These are phyloP conservation scores for Hirsutella thompsonii DNA, from an alignment of 2,329 filamentous ascomycete genomes.

Conservation along the genomic window DNA sequence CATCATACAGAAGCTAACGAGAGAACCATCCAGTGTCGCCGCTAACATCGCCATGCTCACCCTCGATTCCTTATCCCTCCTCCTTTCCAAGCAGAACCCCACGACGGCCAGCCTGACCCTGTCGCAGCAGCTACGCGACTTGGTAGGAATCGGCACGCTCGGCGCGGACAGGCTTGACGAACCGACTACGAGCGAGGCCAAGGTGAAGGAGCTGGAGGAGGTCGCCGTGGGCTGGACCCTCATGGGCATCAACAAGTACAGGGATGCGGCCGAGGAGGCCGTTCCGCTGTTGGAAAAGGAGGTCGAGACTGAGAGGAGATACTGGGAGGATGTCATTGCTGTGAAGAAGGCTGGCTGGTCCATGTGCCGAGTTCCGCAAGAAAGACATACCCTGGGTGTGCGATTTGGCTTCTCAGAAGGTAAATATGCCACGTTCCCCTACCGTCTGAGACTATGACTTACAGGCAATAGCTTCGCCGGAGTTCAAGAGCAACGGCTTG, in stretches of 20 bases:
- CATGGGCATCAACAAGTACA: slow-evolving; percentile 61
- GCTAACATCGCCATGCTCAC: slow-evolving; percentile 51
- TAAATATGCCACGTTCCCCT: slow-evolving; percentile 9
- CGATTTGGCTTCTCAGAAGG: slow-evolving; percentile 80
- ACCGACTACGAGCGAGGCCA: slow-evolving; percentile 42
- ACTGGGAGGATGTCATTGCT: slow-evolving; percentile 77
- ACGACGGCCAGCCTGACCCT: slow-evolving; percentile 57
- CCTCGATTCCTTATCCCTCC: slow-evolving; percentile 71
- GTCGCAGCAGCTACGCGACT: slow-evolving; percentile 55
- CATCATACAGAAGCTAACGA: background rate
- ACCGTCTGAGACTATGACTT: slow-evolving; percentile 12
- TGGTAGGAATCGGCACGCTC: slow-evolving; percentile 62
- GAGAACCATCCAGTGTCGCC: slow-evolving; percentile 15
- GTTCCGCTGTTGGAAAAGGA: slow-evolving; percentile 63
- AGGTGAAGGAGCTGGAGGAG: slow-evolving; percentile 41
- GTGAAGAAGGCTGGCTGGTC: slow-evolving; percentile 81
- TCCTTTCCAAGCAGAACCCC: slow-evolving; percentile 72
- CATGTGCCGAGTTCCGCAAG: slow-evolving; percentile 62
- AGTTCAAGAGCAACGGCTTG: slow-evolving; percentile 58
- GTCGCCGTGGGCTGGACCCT: slow-evolving; percentile 62
- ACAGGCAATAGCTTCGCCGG: slow-evolving; percentile 30
- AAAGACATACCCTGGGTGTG: slow-evolving; percentile 66
- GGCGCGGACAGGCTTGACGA: slow-evolving; percentile 53
- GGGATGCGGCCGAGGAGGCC: slow-evolving; percentile 60
- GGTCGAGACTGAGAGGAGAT: slow-evolving; percentile 66